These are phyloP conservation scores for Ceratocystiopsis brevicomis DNA, from an alignment of 2,329 filamentous ascomycete species.

Conservation along the genomic window DNA sequence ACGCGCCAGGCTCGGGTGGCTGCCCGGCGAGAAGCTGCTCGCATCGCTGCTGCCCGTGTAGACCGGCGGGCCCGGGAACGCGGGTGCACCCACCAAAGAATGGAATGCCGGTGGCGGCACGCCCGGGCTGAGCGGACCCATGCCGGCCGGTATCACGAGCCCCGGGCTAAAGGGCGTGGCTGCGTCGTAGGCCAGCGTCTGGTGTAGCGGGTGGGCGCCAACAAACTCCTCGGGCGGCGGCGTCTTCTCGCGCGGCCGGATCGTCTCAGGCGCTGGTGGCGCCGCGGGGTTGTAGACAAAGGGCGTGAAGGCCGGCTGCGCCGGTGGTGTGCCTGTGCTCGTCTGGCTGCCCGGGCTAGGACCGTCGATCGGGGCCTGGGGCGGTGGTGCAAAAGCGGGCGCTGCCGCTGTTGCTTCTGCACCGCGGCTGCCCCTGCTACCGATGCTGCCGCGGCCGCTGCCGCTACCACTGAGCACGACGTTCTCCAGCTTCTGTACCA, in stretches of 20 bases:
- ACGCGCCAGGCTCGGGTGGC: slow-evolving; percentile 24
- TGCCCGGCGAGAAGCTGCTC: slow-evolving; percentile 21
- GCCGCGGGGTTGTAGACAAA: slow-evolving; percentile 67
- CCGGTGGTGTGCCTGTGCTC: slow-evolving; percentile 4
- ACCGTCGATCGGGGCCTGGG: slow-evolving; percentile 8
- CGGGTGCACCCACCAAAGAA: slow-evolving; percentile 17
- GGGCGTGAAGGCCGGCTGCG: slow-evolving; percentile 32
- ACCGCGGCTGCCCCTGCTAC: neutral
- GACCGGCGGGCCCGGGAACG: slow-evolving; percentile 22
- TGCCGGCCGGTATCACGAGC: slow-evolving; percentile 27
- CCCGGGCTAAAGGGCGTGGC: slow-evolving; percentile 33
- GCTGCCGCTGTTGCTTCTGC: slow-evolving; percentile 21
- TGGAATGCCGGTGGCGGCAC: slow-evolving; percentile 19
- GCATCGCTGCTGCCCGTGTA: neutral
- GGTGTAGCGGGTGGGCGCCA: slow-evolving; percentile 33
- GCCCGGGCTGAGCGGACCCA: slow-evolving; percentile 23
- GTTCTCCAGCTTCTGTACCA: slow-evolving; percentile 57
- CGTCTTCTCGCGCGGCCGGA: slow-evolving; percentile 60
- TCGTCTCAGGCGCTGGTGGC: slow-evolving; percentile 52
- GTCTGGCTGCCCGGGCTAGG: slow-evolving; percentile 18
- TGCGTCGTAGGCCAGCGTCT: slow-evolving; percentile 37
- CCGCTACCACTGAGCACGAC: slow-evolving; percentile 40
- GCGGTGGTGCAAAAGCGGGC: slow-evolving; percentile 23
- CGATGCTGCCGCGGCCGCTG: slow-evolving; percentile 14
- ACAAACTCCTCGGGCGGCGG: slow-evolving; percentile 53